phyloP scores from a whole-genome alignment of 345 rosid species.

The Turnera subulata region DNA sequence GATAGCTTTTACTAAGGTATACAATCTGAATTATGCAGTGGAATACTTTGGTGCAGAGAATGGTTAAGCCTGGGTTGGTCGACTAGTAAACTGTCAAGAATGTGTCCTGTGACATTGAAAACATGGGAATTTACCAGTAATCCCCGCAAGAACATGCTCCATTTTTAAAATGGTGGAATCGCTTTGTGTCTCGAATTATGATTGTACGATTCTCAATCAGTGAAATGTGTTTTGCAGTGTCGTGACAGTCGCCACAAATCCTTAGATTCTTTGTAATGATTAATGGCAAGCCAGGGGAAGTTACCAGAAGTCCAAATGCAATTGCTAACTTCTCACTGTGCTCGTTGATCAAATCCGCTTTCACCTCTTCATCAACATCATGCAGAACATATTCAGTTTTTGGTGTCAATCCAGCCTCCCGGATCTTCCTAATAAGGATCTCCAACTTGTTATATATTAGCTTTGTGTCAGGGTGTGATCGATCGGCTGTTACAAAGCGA shows the following conservation, averaged over 20 bases:
- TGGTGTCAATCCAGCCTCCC: slow-evolving; percentile 36
- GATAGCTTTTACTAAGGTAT: no score
- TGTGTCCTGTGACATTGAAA: no score
- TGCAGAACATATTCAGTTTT: slow-evolving; percentile 66
- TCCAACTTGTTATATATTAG: slow-evolving; percentile 47
- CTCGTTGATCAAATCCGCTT: slow-evolving; percentile 53
- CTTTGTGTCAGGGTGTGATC: slow-evolving; percentile 49
- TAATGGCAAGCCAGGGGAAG: slow-evolving; percentile 33
- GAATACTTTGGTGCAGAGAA: no score
- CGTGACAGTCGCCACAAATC: slow-evolving; percentile 68
- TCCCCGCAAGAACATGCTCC: slow-evolving; percentile 67
- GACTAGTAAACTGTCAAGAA: no score
- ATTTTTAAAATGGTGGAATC: slow-evolving; percentile 70
- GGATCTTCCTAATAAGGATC: slow-evolving; percentile 42
- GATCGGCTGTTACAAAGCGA: slow-evolving; percentile 55
- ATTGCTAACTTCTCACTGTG: slow-evolving; percentile 77
- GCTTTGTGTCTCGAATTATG: slow-evolving; percentile 60
- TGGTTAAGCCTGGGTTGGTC: no score
- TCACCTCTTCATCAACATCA: slow-evolving; percentile 62
- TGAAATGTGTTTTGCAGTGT: slow-evolving; percentile 45
- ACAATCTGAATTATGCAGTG: no score
- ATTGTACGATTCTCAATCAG: slow-evolving; percentile 49
- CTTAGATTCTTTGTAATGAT: slow-evolving; percentile 64
- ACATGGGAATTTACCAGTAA: slow-evolving; percentile 50
- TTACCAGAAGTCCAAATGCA: slow-evolving; percentile 59